Evolutionary conservation across 2,329 filamentous ascomycete genomes (phyloP).

Genomic region (Paraconiothyrium sp.): DNA sequence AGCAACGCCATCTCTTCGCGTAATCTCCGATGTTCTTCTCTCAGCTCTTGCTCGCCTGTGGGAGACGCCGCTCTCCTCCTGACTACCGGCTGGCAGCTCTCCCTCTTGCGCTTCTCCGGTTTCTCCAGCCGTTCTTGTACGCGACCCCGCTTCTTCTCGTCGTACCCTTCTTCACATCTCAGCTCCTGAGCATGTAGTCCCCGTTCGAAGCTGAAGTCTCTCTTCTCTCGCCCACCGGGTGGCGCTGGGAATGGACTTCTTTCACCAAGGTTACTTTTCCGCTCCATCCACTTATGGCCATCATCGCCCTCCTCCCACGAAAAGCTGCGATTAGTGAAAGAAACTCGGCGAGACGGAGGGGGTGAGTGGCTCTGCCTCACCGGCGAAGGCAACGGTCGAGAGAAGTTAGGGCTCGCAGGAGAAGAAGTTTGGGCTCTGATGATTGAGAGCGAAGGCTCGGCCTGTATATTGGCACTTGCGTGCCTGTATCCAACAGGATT

Average conservation of each 20-base stretch:
- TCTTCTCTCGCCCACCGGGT: conserved; percentile 1
- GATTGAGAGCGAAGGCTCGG: neutral
- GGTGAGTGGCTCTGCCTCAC: neutral
- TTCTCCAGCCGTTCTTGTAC: neutral
- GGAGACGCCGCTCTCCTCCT: neutral
- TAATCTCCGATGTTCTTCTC: conserved; percentile 24
- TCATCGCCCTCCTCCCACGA: neutral
- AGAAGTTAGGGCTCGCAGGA: neutral
- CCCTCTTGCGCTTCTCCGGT: neutral
- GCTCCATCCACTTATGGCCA: neutral
- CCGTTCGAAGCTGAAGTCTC: conserved; percentile 15
- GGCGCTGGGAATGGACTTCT: conserved; percentile 15
- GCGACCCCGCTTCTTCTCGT: neutral
- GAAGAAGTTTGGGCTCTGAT: neutral
- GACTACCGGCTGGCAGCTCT: neutral
- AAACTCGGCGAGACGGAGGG: conserved; percentile 3
- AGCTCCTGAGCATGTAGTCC: conserved; percentile 15
- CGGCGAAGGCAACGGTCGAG: neutral
- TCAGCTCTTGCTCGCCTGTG: conserved; percentile 7
- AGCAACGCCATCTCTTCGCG: conserved; percentile 27
- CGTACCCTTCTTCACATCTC: neutral
- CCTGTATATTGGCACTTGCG: neutral
- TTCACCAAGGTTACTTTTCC: neutral
- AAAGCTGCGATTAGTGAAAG: conserved; percentile 2
- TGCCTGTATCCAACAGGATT: neutral